Evolutionary conservation across 2,329 filamentous ascomycete genomes (phyloP), one percentile per base, ranked within the genome.

Genomic region (Sarocladium brachiariae): DNA sequence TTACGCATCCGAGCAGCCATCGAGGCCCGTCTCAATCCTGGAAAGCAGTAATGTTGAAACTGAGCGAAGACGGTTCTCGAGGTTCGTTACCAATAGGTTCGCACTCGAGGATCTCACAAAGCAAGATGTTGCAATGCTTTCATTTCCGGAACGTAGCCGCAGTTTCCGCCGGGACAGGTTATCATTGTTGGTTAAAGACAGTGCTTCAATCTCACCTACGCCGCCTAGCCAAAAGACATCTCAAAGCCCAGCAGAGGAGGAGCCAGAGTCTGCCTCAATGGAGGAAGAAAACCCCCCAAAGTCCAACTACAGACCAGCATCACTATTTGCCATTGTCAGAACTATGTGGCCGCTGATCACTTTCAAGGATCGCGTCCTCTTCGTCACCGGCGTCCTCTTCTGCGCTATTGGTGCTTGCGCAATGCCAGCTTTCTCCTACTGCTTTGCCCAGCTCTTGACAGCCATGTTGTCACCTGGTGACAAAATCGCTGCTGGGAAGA

Each of bases 381-480:
- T 95, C 1, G 24, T 84, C 0, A 50, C 78, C 2, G 88, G 83
- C 1, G 66, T 89, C 9, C n/a, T 78, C 0, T 74, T 77, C 39
- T 81, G 84, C 25, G 58, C 86, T 1, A 58, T 84, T 0, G 82
- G 87, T 43, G 84, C 87, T 3, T 78, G 75, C 3, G 75, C 79
- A 23, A 87, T 85, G 0, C 87, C 90, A 0, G 70, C 80, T 0
- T 96, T 96, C 58, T 85, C 89, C 0, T 89, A 78, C 62, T 73
- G 86, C 8, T 83, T 96, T 48, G 80, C 89, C 0, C 80, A 84
- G 51, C 75, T 96, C 0, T 75, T 95, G 0, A 69, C 72, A 2
- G 83, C 83, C 0, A 89, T 93, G 62, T 88, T 85, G 65, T 64
- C 77, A 0, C 60, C 72, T 0, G 65, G 65, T 0, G 67, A 75